phyloP scores from a whole-genome alignment of 345 rosid genomes.

The Dipteronia dyeriana region DNA sequence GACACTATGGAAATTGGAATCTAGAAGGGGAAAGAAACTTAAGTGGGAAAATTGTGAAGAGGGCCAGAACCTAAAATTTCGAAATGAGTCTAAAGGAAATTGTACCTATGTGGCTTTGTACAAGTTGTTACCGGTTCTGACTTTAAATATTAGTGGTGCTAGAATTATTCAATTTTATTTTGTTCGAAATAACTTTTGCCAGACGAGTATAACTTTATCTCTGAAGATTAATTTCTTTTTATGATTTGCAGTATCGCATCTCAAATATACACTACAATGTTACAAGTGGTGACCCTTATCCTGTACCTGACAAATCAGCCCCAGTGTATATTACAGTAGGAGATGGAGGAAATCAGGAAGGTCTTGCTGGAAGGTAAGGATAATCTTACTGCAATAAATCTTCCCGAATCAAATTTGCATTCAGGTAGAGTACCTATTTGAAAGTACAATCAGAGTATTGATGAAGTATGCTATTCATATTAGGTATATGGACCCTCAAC shows the following conservation, averaged over 20 bases:
- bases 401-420: not conserved
- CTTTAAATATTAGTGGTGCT: not conserved
- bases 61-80: too few relatives aligned
- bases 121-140: not conserved
- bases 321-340: slow-evolving; percentile 66
- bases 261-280: slow-evolving; percentile 56
- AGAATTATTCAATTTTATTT: not conserved
- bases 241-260: slow-evolving; percentile 41
- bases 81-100: too few relatives aligned
- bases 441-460: too few relatives aligned
- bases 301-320: slow-evolving; percentile 47
- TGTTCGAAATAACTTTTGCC: not conserved
- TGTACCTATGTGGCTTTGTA: too few relatives aligned
- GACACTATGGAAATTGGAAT: too few relatives aligned
- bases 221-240: not conserved
- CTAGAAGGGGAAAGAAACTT: too few relatives aligned
- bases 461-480: not conserved
- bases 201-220: not conserved
- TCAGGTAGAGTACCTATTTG: not conserved
- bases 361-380: slow-evolving; percentile 50
- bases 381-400: not conserved
- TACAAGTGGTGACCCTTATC: slow-evolving; percentile 46
- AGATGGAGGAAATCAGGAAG: slow-evolving; percentile 82
- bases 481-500: slow-evolving; percentile 55
- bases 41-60: too few relatives aligned